phyloP scores from a whole-genome alignment of 345 rosid genomes.

The Hibiscus tridactylites region DNA sequence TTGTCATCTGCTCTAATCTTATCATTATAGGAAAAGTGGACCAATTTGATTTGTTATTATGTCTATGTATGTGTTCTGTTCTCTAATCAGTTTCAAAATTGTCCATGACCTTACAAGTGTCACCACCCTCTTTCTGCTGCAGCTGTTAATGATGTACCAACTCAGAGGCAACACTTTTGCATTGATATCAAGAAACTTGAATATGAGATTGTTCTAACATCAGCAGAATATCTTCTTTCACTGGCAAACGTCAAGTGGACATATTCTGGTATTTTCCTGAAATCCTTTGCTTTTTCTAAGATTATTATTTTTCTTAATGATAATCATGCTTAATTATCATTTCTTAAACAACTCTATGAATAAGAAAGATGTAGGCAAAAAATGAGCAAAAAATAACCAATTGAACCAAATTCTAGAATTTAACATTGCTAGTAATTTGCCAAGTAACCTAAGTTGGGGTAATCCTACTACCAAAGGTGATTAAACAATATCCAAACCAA shows the following conservation, averaged over 20 bases:
- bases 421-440: neutral
- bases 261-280: constrained; percentile 44
- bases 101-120: neutral
- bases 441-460: neutral
- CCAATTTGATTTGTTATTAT: neutral
- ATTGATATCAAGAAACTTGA: constrained; percentile 66
- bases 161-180: constrained; percentile 34
- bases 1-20: neutral
- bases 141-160: constrained; percentile 31
- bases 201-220: constrained; percentile 66
- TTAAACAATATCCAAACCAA: neutral
- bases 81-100: constrained; percentile 3
- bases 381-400: neutral
- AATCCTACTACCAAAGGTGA: neutral
- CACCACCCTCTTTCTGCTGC: constrained; percentile 22
- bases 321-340: neutral
- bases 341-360: neutral
- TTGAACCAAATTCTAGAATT: neutral
- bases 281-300: neutral
- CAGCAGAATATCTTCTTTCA: constrained; percentile 76
- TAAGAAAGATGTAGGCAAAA: neutral
- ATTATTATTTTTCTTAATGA: neutral
- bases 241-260: constrained; percentile 59
- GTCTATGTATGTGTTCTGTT: neutral
- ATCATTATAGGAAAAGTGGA: neutral